Base-by-base conservation (phyloP, 768 basidiomycete genomes). In the Psilocybe cyanescens region DNA sequence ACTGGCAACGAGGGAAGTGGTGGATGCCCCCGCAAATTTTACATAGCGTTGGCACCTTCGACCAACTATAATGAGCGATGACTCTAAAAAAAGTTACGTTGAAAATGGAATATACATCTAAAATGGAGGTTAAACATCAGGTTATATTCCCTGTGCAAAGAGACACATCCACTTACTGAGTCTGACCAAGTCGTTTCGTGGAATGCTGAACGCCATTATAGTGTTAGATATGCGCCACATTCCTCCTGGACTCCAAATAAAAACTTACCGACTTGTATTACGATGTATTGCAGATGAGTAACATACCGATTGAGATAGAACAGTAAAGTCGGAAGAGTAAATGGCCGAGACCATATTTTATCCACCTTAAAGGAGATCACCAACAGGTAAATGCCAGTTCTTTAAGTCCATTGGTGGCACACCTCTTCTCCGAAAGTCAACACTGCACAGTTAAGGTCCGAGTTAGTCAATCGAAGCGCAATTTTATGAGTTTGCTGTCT, bases 221-320 rank as follows among this genome's bases (percentile, higher is more conserved):
- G n/a, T n/a, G n/a, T 48, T 41, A 12, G 24, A 39, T n/a, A 12
- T 29, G 39, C 31, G 17, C 17, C 29, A 1, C 6, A 48, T 50
- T 57, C 14, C 19, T 44, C 31, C n/a, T 37, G 31, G 12, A 29
- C 11, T 11, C 3, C 8, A 30, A 49, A 49, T 24, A 46, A 46
- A 62, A 14, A 55, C 67, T 56, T 50, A 66, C 67, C 66, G 41
- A 68, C 69, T 65, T 67, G 67, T 16, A 70, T 67, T 3, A 70
- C 57, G 35, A 70, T 70, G 31, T 63, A 70, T 64, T 70, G 69
- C 9, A 66, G 57, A 58, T 65, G 67, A 12, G 69, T 70, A 30
- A 70, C 60, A 58, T 70, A 70, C 7, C 69, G 67, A 49, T 70
- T 70, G 54, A 68, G 50, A 60, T 63, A 65, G 47, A 68, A 70